Percentiles rank a stretch among this genome's conserved stretches.
These are phyloP conservation scores for Podila verticillata DNA, from an alignment of 192 early-diverging fungal species.

Conservation along the genomic window DNA sequence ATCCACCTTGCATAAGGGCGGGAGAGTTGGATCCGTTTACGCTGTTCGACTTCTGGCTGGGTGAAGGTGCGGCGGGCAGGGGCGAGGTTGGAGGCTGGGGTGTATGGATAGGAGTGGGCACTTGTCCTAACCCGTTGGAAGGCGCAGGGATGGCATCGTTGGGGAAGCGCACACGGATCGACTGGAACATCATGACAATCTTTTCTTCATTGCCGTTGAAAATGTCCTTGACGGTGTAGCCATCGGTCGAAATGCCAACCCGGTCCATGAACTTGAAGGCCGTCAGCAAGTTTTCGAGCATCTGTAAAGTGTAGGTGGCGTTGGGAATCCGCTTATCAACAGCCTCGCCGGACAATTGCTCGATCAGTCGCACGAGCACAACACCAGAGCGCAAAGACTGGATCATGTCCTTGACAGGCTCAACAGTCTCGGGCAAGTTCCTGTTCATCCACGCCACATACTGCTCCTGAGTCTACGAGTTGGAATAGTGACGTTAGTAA, in stretches of 20 bases:
- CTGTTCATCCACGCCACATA: constrained; percentile 63
- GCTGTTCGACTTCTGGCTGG: neutral
- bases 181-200: constrained; percentile 43
- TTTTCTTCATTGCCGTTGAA: constrained; percentile 50
- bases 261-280: constrained; percentile 68
- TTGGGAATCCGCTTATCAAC: constrained; percentile 57
- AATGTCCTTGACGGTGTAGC: constrained; percentile 65
- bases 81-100: neutral
- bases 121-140: neutral
- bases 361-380: constrained; percentile 57
- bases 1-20: neutral
- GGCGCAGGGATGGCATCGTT: neutral
- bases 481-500: too few species aligned
- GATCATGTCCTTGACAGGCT: constrained; percentile 53
- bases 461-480: constrained; percentile 41
- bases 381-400: constrained; percentile 60
- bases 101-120: constrained; percentile 1
- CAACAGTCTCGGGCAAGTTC: constrained; percentile 42
- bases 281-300: constrained; percentile 62
- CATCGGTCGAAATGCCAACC: constrained; percentile 61
- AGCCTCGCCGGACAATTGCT: constrained; percentile 56
- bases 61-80: neutral
- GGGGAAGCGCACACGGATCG: constrained; percentile 37
- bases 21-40: neutral
- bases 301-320: constrained; percentile 59